These are phyloP conservation scores for Brassica rapa DNA, from an alignment of 345 rosid genomes.

Conservation along the genomic window DNA sequence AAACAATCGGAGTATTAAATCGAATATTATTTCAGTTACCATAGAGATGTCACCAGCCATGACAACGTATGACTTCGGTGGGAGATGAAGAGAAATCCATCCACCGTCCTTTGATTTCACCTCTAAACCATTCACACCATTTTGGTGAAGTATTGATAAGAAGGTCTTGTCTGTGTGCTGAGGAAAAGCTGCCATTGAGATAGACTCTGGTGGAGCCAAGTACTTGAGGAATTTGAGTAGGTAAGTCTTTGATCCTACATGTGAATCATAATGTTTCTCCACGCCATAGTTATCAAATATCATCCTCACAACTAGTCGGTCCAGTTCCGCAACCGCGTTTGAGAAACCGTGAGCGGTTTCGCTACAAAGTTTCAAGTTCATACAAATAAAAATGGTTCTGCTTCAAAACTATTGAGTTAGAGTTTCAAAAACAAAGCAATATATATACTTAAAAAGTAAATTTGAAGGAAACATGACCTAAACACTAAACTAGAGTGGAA, in stretches of 20 bases:
- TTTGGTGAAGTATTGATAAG: conserved; percentile 58
- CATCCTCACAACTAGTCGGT: conserved; percentile 50
- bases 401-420: neutral
- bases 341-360: conserved; percentile 37
- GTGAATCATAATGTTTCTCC: conserved; percentile 42
- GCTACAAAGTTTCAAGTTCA: conserved; percentile 32
- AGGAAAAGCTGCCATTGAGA: conserved; percentile 40
- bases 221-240: conserved; percentile 55
- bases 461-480: neutral
- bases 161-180: conserved; percentile 63
- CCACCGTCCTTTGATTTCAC: conserved; percentile 47
- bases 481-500: neutral
- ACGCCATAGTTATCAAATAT: conserved; percentile 59
- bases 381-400: neutral
- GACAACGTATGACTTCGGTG: conserved; percentile 53
- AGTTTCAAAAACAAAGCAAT: neutral
- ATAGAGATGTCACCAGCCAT: conserved; percentile 59
- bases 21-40: conserved; percentile 33
- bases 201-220: conserved; percentile 36
- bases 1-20: neutral
- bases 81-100: conserved; percentile 48
- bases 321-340: conserved; percentile 44
- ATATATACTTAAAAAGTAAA: neutral
- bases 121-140: conserved; percentile 57
- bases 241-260: conserved; percentile 40